Base-by-base conservation (phyloP, 129 eudicot genomes). In the Solidago caesia region DNA sequence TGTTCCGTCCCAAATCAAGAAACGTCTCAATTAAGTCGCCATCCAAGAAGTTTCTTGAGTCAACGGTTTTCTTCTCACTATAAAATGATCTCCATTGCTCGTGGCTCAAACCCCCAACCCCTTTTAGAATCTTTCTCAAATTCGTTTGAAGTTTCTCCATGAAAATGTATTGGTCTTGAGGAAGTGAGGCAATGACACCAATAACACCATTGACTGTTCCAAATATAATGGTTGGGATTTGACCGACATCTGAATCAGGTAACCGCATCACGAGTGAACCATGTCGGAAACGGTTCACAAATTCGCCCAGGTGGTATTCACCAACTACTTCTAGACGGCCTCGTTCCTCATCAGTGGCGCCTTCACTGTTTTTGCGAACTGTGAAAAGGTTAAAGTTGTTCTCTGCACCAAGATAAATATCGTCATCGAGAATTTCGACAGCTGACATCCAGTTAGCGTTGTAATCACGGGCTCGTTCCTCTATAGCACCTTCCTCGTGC, bases 401-500 rank as follows among this genome's bases (percentile, higher is more conserved):
- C 68, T 94, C 99, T 2, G 99, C 94, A 6, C 99, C 99, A 5
- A 94, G 89, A 82, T 94, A 91, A 58, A 89, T 82, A 71, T 91
- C 97, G 39, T 94, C 99, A 58, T 94, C 96, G 0, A 94, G 89
- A 62, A 91, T 90, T 84, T 95, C 99, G 2, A 95, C 97, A 4
- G 97, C 99, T 62, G 99, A 87, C 97, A 95, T 95, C 99, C 99
- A 95, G 44, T 91, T 90, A 16, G 99, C 97, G 61, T 91, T 95
- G 84, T 95, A 95, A 72, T 95, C 99, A 13, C 99, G 96, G 12
- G 99, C 99, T 16, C 99, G 91, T 83, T 95, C 99, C 84, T 95
- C 99, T 11, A 95, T 91, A 61, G 97, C 97, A 66, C 99, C 97
- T 79, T 95, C 99, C 78, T 95, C 99, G 4, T 95, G 99, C 97